Percentiles rank a stretch among this genome's conserved stretches.
These are phyloP conservation scores for Tilletia indica DNA, from an alignment of 1,284 basidiomycete genomes.

Conservation along the genomic window DNA sequence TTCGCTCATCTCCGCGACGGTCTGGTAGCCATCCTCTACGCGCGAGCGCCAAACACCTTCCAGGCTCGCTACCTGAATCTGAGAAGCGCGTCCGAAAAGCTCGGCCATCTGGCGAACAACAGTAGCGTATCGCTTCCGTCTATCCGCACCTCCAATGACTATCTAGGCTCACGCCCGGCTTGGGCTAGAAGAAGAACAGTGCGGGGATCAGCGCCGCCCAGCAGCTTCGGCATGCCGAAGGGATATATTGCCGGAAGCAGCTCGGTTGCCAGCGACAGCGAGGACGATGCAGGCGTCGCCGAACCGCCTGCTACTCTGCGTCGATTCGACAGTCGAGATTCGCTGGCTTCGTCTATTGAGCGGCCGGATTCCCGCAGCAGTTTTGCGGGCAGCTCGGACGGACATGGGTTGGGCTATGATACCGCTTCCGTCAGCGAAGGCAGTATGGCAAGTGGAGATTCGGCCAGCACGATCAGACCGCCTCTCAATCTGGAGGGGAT, in stretches of 20 bases:
- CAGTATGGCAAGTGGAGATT: constrained; percentile 28
- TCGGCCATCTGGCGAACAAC: constrained; percentile 36
- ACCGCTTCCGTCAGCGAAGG: constrained; percentile 24
- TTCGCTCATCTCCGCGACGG: neutral
- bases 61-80: constrained; percentile 65
- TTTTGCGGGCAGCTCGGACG: neutral
- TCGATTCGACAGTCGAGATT: constrained; percentile 3
- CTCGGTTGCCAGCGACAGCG: constrained; percentile 39
- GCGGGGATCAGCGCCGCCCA: constrained; percentile 21
- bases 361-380: neutral
- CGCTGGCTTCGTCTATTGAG: constrained; percentile 1
- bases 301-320: neutral
- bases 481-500: constrained; percentile 38
- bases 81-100: constrained; percentile 59
- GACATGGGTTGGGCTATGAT: constrained; percentile 22
- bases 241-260: constrained; percentile 18
- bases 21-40: constrained; percentile 78
- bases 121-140: constrained; percentile 38
- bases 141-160: constrained; percentile 19
- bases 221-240: constrained; percentile 18
- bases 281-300: constrained; percentile 24
- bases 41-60: constrained; percentile 65
- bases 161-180: neutral
- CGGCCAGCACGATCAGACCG: constrained; percentile 33
- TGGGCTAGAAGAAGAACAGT: constrained; percentile 6